Conservation (phyloP, 1,284 basidiomycete species). For the Marasmius oreades region DNA sequence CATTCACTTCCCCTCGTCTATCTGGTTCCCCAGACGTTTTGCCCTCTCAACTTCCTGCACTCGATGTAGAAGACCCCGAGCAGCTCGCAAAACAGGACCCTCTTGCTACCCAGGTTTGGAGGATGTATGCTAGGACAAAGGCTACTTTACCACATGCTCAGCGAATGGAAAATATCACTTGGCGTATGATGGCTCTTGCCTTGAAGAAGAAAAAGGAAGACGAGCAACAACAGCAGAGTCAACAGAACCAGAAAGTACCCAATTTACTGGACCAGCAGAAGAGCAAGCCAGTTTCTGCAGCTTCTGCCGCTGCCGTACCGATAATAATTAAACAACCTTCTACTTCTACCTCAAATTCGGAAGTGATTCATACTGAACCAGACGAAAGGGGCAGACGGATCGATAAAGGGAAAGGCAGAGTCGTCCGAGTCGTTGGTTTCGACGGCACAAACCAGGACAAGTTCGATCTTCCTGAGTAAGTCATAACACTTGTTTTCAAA, state of each 20-base stretch:
- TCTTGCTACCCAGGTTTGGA: conserved; percentile 94
- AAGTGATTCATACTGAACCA: background rate
- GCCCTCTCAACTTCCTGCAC: conserved; percentile 36
- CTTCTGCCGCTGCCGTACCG: conserved; percentile 5
- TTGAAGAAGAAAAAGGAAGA: conserved; percentile 84
- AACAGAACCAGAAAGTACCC: background rate
- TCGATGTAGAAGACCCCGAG: conserved; percentile 45
- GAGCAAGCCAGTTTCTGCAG: background rate
- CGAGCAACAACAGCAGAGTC: conserved; percentile 38
- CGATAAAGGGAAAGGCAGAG: conserved; percentile 72
- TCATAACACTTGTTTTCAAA: conserved; percentile 30
- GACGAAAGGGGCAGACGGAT: conserved; percentile 63
- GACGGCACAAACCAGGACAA: conserved; percentile 71
- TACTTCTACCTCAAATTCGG: conserved; percentile 10
- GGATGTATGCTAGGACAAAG: conserved; percentile 90
- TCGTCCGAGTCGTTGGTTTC: conserved; percentile 72
- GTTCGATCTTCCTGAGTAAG: conserved; percentile 72
- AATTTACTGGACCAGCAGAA: background rate
- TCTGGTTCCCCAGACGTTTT: conserved; percentile 67
- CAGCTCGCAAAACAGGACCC: conserved; percentile 79
- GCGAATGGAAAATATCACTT: conserved; percentile 96
- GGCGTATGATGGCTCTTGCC: conserved; percentile 97
- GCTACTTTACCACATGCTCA: conserved; percentile 87
- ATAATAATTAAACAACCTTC: conserved; percentile 8
- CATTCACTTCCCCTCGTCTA: conserved; percentile 58